Evolutionary conservation across 805 yeast genomes (phyloP).

Genomic region (Saturnispora gosingensis): DNA sequence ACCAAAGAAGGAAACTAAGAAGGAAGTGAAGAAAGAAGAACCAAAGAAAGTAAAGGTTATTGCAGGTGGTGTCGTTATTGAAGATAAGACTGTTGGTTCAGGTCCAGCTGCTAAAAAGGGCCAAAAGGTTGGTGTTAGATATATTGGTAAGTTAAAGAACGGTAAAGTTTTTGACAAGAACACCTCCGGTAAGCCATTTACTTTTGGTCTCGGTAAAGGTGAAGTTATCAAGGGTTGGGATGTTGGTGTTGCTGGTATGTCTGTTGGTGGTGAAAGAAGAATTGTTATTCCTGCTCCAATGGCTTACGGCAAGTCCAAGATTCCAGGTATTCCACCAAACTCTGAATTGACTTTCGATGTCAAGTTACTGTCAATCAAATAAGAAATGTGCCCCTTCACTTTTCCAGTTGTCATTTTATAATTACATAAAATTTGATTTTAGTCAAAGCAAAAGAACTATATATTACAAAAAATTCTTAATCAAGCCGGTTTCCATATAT

Average conservation of each 20-base stretch:
- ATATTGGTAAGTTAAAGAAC: constrained; percentile 94
- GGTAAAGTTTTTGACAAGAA: constrained; percentile 96
- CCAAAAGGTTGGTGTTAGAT: constrained; percentile 89
- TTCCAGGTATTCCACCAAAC: constrained; percentile 98
- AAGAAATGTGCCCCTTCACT: constrained; percentile 15
- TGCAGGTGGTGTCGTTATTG: constrained; percentile 87
- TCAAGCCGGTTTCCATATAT: constrained; percentile 13
- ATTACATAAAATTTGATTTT: not conserved
- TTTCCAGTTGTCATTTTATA: not conserved
- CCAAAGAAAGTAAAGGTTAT: constrained; percentile 68
- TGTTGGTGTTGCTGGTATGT: constrained; percentile 97
- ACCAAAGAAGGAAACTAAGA: constrained; percentile 18
- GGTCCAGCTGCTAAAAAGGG: constrained; percentile 87
- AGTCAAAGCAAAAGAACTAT: not conserved
- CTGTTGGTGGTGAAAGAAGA: constrained; percentile 98
- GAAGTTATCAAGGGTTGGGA: constrained; percentile 99
- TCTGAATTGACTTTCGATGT: constrained; percentile 94
- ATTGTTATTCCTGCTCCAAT: constrained; percentile 89
- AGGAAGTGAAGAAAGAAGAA: constrained; percentile 21
- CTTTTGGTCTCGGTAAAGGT: constrained; percentile 86
- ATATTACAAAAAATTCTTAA: not conserved
- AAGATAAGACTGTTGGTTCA: constrained; percentile 83
- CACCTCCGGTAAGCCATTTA: constrained; percentile 94
- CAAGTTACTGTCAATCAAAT: constrained; percentile 84
- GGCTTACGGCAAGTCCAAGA: constrained; percentile 90